Conservation (phyloP, 805 yeast species). For the Grigorovia jiainica region DNA sequence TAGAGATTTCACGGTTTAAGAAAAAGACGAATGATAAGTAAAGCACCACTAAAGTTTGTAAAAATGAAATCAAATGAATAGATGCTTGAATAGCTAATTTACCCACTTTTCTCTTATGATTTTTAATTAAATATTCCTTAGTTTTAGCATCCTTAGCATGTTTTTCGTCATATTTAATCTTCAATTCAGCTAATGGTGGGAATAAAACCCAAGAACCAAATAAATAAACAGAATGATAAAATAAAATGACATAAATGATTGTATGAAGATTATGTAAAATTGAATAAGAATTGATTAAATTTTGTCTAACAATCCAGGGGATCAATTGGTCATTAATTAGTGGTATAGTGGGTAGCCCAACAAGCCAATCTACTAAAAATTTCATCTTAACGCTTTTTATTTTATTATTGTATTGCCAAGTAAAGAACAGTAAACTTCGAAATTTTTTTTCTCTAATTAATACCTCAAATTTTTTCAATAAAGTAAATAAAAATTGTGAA, state of each 20-base stretch:
- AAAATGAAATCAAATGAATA: constrained; percentile 70
- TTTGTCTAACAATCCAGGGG: constrained; percentile 10
- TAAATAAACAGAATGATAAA: constrained; percentile 24
- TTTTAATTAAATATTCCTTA: not conserved
- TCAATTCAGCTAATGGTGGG: constrained; percentile 17
- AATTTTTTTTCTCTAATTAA: not conserved
- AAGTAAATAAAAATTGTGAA: no score
- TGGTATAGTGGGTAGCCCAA: constrained; percentile 14
- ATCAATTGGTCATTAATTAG: constrained; percentile 8
- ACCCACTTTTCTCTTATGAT: constrained; percentile 9
- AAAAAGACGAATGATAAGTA: constrained; percentile 26
- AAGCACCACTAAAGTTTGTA: constrained; percentile 66
- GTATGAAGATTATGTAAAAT: constrained; percentile 23
- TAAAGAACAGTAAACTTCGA: not conserved
- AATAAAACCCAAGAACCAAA: constrained; percentile 21
- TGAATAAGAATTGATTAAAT: constrained; percentile 13
- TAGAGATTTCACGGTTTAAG: constrained; percentile 3
- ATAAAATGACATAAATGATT: constrained; percentile 20
- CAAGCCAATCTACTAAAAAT: constrained; percentile 8
- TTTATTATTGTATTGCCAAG: no score
- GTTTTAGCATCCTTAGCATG: constrained; percentile 5
- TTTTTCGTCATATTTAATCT: constrained; percentile 7
- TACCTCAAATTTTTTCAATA: no score
- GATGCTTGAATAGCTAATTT: constrained; percentile 22
- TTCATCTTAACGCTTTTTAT: constrained; percentile 1